Evolutionary conservation across 2,329 filamentous ascomycete genomes (phyloP), one percentile per base, ranked within the genome.

Genomic region (Botrytis hyacinthi): DNA sequence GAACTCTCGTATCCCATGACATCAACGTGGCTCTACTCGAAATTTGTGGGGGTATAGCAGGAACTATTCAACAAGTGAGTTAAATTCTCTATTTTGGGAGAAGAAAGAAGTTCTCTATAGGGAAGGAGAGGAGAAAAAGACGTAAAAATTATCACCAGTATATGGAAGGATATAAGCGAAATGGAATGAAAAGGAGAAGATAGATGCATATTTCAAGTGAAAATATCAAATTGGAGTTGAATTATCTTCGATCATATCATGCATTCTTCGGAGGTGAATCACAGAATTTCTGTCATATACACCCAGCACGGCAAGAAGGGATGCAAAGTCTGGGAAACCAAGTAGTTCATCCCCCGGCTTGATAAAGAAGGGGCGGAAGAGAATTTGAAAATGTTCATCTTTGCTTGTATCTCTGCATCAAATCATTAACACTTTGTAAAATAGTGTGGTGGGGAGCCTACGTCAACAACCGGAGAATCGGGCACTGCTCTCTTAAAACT

Each of bases 21-120:
- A 83, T 83, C 59, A 84, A 84, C 74, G 84, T 85, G 20, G 85
- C 85, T 12, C 83, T 87, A 20, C 51, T 57, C n/a, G 80, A 79
- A 71, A 86, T 87, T 80, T 88, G 86, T 80, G 83, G 85, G 69
- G 84, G 81, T 73, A 87, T 87, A 74, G 82, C 85, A 0, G 85
- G 84, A 26, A 76, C 81, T 20, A 84, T 85, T 70, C 80, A 82
- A 68, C 54, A 70, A 59, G 40, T 46, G 29, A 70, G 68, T 70
- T 8, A 20, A 29, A 29, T 37, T 22, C 29, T 32, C 10, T 37
- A 20, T n/a, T 54, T 26, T 54, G n/a, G 51, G 14, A 54, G 51
- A 54, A 7, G 10, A 54, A 12, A 29, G n/a, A 54, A 14, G 5
- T n/a, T n/a, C 12, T n/a, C 29, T 3, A 16, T 3, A n/a, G 26